phyloP scores from a whole-genome alignment of 306 rosid species.

The Psophocarpus tetragonolobus region DNA sequence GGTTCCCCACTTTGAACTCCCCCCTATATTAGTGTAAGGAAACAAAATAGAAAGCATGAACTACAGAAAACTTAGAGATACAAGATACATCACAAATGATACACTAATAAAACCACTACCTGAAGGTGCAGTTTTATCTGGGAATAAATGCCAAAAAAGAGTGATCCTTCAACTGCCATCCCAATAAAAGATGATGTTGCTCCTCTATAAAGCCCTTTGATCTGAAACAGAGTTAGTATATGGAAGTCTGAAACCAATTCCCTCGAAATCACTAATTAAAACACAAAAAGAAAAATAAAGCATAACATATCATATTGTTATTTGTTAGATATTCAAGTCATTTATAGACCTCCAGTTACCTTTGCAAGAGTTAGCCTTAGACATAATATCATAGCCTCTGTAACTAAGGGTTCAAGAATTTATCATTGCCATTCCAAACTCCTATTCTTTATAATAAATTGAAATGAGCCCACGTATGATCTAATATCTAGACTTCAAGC shows the following conservation, averaged over 20 bases:
- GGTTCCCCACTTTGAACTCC: slow-evolving; percentile 63
- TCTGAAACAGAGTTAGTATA: slow-evolving; percentile 56
- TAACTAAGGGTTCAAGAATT: not conserved
- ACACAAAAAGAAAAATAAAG: not conserved
- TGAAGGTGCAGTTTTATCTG: slow-evolving; percentile 75
- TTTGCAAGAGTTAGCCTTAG: not conserved
- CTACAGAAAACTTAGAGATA: slow-evolving; percentile 7
- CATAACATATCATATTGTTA: slow-evolving; percentile 4
- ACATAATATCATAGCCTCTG: not conserved
- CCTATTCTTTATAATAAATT: slow-evolving; percentile 6
- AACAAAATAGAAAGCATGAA: slow-evolving; percentile 12
- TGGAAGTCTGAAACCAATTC: slow-evolving; percentile 10
- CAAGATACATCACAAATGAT: slow-evolving; percentile 18
- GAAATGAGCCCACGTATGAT: not conserved
- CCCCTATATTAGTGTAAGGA: slow-evolving; percentile 57
- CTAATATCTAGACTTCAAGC: not conserved
- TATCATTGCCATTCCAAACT: not conserved
- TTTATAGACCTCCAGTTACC: slow-evolving; percentile 9
- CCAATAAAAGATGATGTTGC: slow-evolving; percentile 92
- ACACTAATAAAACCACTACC: slow-evolving; percentile 47
- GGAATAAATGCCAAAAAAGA: slow-evolving; percentile 87
- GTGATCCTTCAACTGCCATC: slow-evolving; percentile 89
- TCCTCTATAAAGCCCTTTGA: slow-evolving; percentile 93
- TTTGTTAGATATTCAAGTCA: slow-evolving; percentile 11
- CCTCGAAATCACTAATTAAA: not conserved